A percentile compares a stretch with the other conserved stretches of the same genome.
Conservation (phyloP, 352 stramenopile genomes). For the Aphanomyces stellatus region DNA sequence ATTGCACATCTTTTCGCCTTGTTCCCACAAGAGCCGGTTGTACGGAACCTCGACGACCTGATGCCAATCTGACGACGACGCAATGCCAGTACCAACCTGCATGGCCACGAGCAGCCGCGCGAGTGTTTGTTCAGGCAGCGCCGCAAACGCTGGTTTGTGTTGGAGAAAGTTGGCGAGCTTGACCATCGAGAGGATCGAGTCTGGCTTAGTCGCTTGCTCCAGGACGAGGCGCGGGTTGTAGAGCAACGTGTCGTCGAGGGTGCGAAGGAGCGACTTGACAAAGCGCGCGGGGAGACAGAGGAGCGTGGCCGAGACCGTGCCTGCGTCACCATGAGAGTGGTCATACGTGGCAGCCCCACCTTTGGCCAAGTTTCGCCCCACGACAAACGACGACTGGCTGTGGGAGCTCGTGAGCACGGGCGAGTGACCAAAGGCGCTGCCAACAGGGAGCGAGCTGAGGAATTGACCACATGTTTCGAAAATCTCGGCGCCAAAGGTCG, state of each 20-base stretch:
- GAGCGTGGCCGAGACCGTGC: background rate
- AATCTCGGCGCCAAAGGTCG: background rate
- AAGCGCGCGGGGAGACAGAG: background rate
- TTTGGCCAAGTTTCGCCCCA: slow-evolving; percentile 8
- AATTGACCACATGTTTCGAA: slow-evolving; percentile 7
- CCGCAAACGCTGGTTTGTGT: background rate
- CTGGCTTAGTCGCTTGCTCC: slow-evolving; percentile 7
- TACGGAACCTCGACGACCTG: slow-evolving; percentile 13
- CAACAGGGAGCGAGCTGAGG: background rate
- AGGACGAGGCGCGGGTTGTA: slow-evolving; percentile 9
- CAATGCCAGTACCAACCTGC: too few species aligned
- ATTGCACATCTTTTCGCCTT: background rate
- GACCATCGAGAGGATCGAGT: background rate
- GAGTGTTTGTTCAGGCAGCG: background rate
- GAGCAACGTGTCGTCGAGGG: background rate
- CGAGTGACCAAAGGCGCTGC: slow-evolving; percentile 8
- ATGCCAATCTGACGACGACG: too few species aligned
- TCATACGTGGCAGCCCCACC: background rate
- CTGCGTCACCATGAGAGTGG: background rate
- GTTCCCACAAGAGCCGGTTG: slow-evolving; percentile 15
- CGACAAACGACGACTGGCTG: slow-evolving; percentile 18
- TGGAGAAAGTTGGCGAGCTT: slow-evolving; percentile 9
- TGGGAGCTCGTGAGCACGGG: slow-evolving; percentile 1
- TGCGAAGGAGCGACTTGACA: background rate
- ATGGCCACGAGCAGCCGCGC: background rate